Percentiles rank a stretch among this genome's conserved stretches.
Conservation (phyloP, 352 stramenopile species). For the Globisporangium cystogenes region DNA sequence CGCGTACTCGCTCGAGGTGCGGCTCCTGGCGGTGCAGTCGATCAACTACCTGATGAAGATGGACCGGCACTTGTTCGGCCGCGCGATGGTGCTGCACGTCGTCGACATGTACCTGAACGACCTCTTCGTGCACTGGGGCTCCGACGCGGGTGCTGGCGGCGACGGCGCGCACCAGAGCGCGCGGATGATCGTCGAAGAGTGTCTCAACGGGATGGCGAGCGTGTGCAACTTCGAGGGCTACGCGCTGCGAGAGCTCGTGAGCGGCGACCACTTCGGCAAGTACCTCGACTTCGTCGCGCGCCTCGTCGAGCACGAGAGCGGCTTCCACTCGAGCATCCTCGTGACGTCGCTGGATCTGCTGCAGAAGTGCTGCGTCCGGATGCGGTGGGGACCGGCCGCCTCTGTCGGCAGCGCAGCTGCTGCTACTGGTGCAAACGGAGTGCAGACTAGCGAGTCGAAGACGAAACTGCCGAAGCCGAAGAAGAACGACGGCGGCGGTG, state of each 20-base stretch:
- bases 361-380: constrained; percentile 65
- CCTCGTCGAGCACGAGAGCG: constrained; percentile 24
- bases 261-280: constrained; percentile 24
- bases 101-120: constrained; percentile 48
- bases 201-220: constrained; percentile 62
- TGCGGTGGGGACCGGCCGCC: constrained; percentile 38
- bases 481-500: constrained; percentile 6
- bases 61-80: constrained; percentile 55
- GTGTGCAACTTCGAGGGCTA: constrained; percentile 51
- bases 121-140: constrained; percentile 32
- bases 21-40: constrained; percentile 65
- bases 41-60: constrained; percentile 87
- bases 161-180: constrained; percentile 18
- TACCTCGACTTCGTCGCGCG: constrained; percentile 54
- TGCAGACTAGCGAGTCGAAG: no score
- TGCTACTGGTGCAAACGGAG: background rate
- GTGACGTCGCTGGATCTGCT: constrained; percentile 58
- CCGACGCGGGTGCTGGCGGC: background rate
- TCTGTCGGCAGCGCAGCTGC: background rate
- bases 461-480: constrained; percentile 2
- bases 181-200: constrained; percentile 79
- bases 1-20: constrained; percentile 37
- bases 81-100: constrained; percentile 36
- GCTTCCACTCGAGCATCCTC: constrained; percentile 60
- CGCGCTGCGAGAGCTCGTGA: constrained; percentile 49